Evolutionary conservation across 2,329 filamentous ascomycete genomes (phyloP), one percentile per base, ranked within the genome.

Genomic region (Colletotrichum paranaense): DNA sequence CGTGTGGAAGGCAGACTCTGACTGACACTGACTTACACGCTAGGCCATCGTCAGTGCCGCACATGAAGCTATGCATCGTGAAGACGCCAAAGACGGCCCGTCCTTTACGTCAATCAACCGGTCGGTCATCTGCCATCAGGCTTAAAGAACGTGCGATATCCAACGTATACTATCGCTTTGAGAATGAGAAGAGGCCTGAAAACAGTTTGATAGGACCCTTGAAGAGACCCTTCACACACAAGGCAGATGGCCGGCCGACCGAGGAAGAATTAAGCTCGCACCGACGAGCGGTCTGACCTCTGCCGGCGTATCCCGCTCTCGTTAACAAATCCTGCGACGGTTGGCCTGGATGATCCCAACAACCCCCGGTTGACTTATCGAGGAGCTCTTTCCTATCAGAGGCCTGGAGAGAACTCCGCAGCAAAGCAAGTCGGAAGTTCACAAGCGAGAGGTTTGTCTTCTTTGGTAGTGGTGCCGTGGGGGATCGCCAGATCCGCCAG

Each of bases 181-280:
- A 16, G 16, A 26, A 5, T 55, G 35, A 12, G 5, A 24, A 46
- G 9, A 59, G 26, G 16, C 26, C 26, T 30, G 6, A 8, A 35
- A 24, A 22, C n/a, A n/a, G n/a, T 28, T 60, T 38, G 60, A 55
- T 53, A 30, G 42, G 53, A 69, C 65, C 69, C 69, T 28, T 53
- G 28, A 38, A 22, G 19, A n/a, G 67, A 70, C 70, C 70, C 70
- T 73, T 70, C 70, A 19, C 65, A 66, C 67, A 62, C 56, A 12
- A 24, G 28, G 30, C 32, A 59, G 52, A 58, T 30, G 55, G 28
- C 42, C 22, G 12, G 22, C 42, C 22, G 12, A 35, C 49, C 57
- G 67, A 52, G 58, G 24, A 7, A 35, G 28, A 62, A 26, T 19
- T 7, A 24, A 72, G 70, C 65, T 69, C 53, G 53, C 59, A 24